Base-by-base conservation (phyloP, 371 early-diverging fungal species). In the Mucor velutinosus region DNA sequence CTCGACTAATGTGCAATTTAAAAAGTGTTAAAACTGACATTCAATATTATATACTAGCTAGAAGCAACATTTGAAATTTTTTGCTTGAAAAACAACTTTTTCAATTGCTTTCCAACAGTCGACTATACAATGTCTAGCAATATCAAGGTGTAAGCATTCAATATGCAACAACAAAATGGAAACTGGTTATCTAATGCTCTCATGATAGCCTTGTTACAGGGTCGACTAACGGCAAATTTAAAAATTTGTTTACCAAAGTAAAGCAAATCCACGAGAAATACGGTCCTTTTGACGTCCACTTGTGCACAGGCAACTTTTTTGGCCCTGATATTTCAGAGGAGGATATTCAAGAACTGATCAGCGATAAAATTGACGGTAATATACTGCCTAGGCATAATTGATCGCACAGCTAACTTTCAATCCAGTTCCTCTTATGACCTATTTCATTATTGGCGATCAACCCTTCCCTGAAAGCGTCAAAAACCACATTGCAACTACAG, bases 241-340 rank as follows among this genome's bases (percentile, higher is more conserved):
- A 76, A 43, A 82, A 81, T 23, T 80, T 89, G 37, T 89, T 94
- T 59, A 62, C 80, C 37, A 94, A 93, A 74, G 84, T 90, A 65
- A 83, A 86, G 29, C 83, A 89, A 35, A 86, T 95, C 65, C 84
- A 95, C 75, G 72, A 80, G 25, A 95, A 95, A 73, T 85, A 91
- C 66, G 95, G 95, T 0, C 95, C 96, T 8, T 96, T 96, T 71
- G 92, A 92, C 55, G 72, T 93, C 19, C 77, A 92, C 37, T 78
- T 96, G 7, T 87, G 92, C 49, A 82, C 86, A 0, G 97, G 97
- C 47, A 91, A 95, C 80, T 89, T 96, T 57, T 94, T 94, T 75
- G 83, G 76, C 11, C 55, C 78, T 25, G 81, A 84, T 6, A 74
- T 71, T 0, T 69, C 79, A 17, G 80, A 75, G 25, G 75, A 75